phyloP scores from a whole-genome alignment of 148 eudicot genomes.

The Rhododendron henanense region DNA sequence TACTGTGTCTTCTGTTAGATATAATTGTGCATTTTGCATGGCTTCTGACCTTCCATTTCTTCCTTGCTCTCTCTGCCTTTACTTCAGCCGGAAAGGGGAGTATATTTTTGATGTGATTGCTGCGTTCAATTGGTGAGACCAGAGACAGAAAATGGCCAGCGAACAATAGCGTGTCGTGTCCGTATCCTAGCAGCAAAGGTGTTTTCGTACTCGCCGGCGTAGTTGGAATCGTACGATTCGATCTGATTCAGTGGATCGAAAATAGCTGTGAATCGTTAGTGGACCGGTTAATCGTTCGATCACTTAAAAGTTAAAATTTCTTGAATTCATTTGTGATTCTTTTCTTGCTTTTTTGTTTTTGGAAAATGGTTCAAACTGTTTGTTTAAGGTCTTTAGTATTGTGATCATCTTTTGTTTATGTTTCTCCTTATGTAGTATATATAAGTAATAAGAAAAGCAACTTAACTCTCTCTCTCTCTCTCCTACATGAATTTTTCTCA shows the following conservation, averaged over 20 bases:
- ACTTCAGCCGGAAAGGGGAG: neutral
- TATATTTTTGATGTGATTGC: neutral
- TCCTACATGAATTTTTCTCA: no score
- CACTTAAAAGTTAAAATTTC: no score
- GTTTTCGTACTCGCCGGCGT: neutral
- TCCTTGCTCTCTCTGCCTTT: neutral
- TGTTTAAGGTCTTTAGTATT: no score
- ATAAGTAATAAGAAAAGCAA: neutral
- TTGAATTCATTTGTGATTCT: neutral
- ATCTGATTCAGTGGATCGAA: no score
- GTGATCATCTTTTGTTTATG: no score
- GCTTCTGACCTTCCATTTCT: neutral
- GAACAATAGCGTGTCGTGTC: neutral
- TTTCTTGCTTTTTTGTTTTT: neutral
- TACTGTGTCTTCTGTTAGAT: neutral
- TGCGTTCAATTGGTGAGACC: neutral
- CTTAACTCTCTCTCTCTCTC: no score
- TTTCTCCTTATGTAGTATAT: no score
- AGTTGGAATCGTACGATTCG: neutral
- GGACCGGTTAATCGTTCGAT: no score
- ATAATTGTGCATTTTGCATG: neutral
- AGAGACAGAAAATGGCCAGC: neutral
- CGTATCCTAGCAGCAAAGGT: neutral
- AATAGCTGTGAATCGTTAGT: no score
- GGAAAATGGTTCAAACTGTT: no score